Conservation (phyloP, 2,329 filamentous ascomycete genomes). For the Xylariaceae sp. region DNA sequence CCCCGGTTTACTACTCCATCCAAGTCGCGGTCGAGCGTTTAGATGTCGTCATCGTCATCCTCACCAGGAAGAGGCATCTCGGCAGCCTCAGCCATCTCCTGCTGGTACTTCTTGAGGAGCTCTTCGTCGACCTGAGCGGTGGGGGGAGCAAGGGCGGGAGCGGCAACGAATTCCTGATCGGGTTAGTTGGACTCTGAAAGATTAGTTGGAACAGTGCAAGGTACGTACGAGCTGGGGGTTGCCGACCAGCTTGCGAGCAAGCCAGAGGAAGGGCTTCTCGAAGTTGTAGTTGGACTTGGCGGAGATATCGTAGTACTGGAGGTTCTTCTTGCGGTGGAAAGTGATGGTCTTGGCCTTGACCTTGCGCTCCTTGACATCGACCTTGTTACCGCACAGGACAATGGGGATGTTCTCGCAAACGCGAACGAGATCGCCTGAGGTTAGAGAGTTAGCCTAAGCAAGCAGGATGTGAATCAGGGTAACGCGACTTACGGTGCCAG, state of each 20-base stretch:
- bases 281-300: constrained; percentile 99
- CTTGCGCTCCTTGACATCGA: constrained; percentile 99
- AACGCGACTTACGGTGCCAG: constrained; percentile 84
- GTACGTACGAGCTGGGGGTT: constrained; percentile 72
- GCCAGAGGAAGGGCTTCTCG: constrained; percentile 99
- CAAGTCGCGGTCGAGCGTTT: constrained; percentile 33
- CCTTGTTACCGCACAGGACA: constrained; percentile 98
- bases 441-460: constrained; percentile 15
- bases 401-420: constrained; percentile 99
- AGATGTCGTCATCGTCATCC: constrained; percentile 71
- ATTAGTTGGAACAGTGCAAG: neutral
- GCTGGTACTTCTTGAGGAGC: constrained; percentile 74
- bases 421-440: constrained; percentile 86
- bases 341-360: constrained; percentile 99
- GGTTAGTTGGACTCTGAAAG: constrained; percentile 26
- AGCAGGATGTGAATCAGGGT: constrained; percentile 1
- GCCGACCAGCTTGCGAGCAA: constrained; percentile 95
- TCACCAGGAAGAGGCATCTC: constrained; percentile 87
- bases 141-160: constrained; percentile 87
- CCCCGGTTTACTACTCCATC: constrained; percentile 13
- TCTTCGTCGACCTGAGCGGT: constrained; percentile 83
- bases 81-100: constrained; percentile 82
- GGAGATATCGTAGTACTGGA: constrained; percentile 99
- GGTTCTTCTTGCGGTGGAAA: constrained; percentile 99
- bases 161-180: constrained; percentile 86